Base-by-base conservation (phyloP, 805 yeast genomes). In the Metschnikowia dekortorum region DNA sequence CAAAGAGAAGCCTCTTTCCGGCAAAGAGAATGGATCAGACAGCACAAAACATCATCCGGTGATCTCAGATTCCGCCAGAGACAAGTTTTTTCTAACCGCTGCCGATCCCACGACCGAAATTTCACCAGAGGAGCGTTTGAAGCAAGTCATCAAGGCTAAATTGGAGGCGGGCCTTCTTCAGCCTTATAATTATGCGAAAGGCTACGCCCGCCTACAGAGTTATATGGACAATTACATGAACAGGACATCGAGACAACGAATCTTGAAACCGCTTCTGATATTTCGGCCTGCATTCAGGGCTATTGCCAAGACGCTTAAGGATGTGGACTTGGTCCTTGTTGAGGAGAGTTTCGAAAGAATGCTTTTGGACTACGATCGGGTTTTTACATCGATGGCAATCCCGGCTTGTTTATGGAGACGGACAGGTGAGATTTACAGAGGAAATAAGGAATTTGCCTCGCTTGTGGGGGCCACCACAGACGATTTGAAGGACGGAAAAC, bases 401-500 rank as follows among this genome's bases (percentile, higher is more conserved):
- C 98, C 98, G 1, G 97, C 97, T 1, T 92, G 98, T 69, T 74
- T 92, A 30, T 92, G 98, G 97, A 74, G 98, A 64, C 83, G 98
- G 59, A 91, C 98, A 0, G 98, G 98, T 2, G 98, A 92, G 58
- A 92, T 92, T 3, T 92, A 89, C 60, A 70, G 97, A 53, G 98
- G 97, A 0, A 92, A 92, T 67, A 90, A 91, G 64, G 98, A 92
- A 65, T 92, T 92, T 79, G 98, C 97, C 0, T 86, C 91, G 1
- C 68, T 92, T 49, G 97, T 92, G 1, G 96, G 90, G 18, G 96
- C 89, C 26, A 80, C 83, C 30, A 89, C 92, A 1, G 97, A 91
- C 63, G 96, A 90, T 63, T 70, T 92, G 61, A 83, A 94, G 55
- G 96, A 92, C 65, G 98, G 98, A 9, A 87, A 85, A 59, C 70